phyloP scores from a whole-genome alignment of 176 grass and related monocot genomes.

The Themeda triandra region DNA sequence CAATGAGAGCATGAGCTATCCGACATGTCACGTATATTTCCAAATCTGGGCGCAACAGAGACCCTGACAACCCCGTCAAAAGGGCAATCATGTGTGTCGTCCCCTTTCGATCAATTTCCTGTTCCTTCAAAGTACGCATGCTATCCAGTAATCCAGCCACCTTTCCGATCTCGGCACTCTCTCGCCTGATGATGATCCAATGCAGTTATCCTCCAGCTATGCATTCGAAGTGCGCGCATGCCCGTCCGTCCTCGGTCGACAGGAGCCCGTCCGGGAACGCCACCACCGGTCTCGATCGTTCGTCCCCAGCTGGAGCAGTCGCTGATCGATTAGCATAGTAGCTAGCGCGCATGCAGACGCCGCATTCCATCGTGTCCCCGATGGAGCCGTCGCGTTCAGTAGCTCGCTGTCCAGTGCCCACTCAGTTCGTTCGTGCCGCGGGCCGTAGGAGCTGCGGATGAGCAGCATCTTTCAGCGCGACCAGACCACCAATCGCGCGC shows the following conservation, averaged over 20 bases:
- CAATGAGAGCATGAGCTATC: too few relatives aligned
- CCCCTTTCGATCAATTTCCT: neutral
- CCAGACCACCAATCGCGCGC: neutral
- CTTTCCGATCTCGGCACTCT: neutral
- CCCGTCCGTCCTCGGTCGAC: neutral
- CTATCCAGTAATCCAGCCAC: neutral
- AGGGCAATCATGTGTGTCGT: neutral
- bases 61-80: neutral
- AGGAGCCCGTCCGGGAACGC: neutral
- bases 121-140: neutral
- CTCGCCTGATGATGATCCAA: neutral
- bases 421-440: neutral
- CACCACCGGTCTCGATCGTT: neutral
- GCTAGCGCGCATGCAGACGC: slow-evolving; percentile 23
- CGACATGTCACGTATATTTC: neutral
- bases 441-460: neutral
- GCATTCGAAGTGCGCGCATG: neutral
- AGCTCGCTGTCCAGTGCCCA: neutral
- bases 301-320: too few relatives aligned
- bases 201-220: neutral
- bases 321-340: neutral
- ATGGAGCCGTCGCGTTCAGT: slow-evolving; percentile 13
- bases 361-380: neutral
- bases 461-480: neutral
- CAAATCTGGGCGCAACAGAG: neutral